These are phyloP conservation scores for Termitomyces sp. DNA, from an alignment of 768 basidiomycete genomes.

Conservation along the genomic window DNA sequence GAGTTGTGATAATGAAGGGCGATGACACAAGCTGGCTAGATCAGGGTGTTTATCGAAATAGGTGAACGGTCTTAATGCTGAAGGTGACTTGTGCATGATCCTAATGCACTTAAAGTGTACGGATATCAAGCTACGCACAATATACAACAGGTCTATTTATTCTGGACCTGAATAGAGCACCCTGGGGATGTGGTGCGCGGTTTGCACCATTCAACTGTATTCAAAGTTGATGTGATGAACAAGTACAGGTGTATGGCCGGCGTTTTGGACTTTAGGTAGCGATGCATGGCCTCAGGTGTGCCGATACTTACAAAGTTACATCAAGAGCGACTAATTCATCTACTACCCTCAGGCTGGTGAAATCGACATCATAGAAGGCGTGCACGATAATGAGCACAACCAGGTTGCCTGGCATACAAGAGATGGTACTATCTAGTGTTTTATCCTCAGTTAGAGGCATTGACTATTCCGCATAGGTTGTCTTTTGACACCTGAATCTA, in stretches of 20 bases:
- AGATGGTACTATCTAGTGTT: slow-evolving; percentile 39
- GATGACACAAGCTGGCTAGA: slow-evolving; percentile 60
- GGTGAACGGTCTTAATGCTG: slow-evolving; percentile 28
- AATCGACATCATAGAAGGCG: slow-evolving; percentile 83
- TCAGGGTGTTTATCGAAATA: slow-evolving; percentile 53
- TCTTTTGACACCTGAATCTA: slow-evolving; percentile 45
- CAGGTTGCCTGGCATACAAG: slow-evolving; percentile 81
- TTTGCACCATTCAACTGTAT: neutral
- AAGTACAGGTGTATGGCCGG: slow-evolving; percentile 71
- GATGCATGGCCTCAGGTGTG: slow-evolving; percentile 64
- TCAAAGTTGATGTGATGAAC: neutral
- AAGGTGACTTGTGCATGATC: neutral
- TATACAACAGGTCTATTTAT: slow-evolving; percentile 83
- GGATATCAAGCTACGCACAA: slow-evolving; percentile 60
- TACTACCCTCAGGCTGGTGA: slow-evolving; percentile 55
- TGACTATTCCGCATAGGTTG: slow-evolving; percentile 42
- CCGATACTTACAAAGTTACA: neutral
- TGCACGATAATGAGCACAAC: slow-evolving; percentile 81
- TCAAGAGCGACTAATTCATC: slow-evolving; percentile 6
- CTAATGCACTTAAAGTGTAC: slow-evolving; percentile 43
- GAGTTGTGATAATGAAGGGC: slow-evolving; percentile 71
- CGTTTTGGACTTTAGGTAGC: slow-evolving; percentile 69
- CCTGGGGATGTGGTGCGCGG: slow-evolving; percentile 81
- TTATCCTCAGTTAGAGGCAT: neutral
- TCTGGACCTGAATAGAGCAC: slow-evolving; percentile 78